These are phyloP conservation scores for Hirsutella thompsonii DNA, from an alignment of 2,329 filamentous ascomycete genomes.

Conservation along the genomic window DNA sequence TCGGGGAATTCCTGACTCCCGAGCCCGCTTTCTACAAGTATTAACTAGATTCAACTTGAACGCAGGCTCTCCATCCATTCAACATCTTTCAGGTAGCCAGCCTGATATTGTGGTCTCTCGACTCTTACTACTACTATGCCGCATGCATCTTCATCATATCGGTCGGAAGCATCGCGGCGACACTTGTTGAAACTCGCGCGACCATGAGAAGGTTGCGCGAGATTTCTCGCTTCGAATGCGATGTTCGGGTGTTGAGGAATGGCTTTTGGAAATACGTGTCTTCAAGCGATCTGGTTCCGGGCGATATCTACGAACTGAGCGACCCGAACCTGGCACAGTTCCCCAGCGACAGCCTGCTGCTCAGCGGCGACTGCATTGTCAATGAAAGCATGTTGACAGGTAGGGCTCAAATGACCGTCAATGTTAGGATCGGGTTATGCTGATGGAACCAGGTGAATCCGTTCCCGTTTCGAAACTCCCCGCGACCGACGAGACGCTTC, in stretches of 20 bases:
- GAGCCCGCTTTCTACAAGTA: too few species aligned
- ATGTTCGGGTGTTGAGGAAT: conserved; percentile 82
- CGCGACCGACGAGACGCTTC: conserved; percentile 67
- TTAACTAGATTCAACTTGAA: too few species aligned
- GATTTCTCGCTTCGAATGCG: conserved; percentile 89
- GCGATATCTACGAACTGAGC: conserved; percentile 93
- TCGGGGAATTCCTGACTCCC: neutral
- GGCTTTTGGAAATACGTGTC: conserved; percentile 89
- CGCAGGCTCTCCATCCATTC: conserved; percentile 82
- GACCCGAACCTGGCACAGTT: conserved; percentile 82
- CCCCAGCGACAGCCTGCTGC: conserved; percentile 80
- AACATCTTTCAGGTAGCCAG: conserved; percentile 97
- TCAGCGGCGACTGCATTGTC: conserved; percentile 93
- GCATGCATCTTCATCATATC: conserved; percentile 92
- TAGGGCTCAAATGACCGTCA: too few species aligned
- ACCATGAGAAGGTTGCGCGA: conserved; percentile 87
- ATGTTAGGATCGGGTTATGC: neutral
- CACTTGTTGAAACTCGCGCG: conserved; percentile 78
- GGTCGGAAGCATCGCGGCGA: conserved; percentile 78
- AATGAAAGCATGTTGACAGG: conserved; percentile 97
- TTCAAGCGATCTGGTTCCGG: conserved; percentile 82
- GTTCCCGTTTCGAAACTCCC: conserved; percentile 91
- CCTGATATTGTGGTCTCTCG: conserved; percentile 84
- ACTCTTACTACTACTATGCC: conserved; percentile 97
- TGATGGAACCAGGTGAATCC: conserved; percentile 54